Evolutionary conservation across 345 rosid species (phyloP).

Genomic region (Corchorus capsularis): DNA sequence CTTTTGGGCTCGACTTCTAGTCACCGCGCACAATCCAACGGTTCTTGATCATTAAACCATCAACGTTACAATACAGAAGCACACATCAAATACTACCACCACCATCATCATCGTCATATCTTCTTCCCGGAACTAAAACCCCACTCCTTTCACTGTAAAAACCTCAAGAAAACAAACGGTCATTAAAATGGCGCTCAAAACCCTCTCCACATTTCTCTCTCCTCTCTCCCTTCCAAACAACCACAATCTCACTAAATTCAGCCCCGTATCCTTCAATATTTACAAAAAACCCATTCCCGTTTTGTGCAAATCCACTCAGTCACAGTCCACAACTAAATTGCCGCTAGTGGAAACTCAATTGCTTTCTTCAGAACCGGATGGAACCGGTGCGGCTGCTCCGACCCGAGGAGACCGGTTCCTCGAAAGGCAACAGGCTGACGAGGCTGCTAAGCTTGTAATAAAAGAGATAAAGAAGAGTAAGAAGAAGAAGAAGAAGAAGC

Average conservation of each 20-base stretch:
- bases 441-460: conserved; percentile 54
- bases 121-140: neutral
- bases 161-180: conserved; percentile 12
- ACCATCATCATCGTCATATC: neutral
- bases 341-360: conserved; percentile 35
- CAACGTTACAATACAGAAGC: neutral
- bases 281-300: conserved; percentile 27
- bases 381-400: conserved; percentile 75
- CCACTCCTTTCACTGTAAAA: neutral
- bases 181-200: conserved; percentile 56
- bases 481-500: conserved; percentile 42
- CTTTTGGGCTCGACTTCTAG: neutral
- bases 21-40: neutral
- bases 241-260: conserved; percentile 30
- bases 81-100: neutral
- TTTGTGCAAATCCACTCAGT: conserved; percentile 43
- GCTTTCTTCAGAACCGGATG: conserved; percentile 42
- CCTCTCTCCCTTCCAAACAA: conserved; percentile 41
- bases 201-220: conserved; percentile 52
- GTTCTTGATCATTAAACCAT: neutral
- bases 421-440: conserved; percentile 56
- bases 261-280: conserved; percentile 34
- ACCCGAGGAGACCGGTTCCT: conserved; percentile 74
- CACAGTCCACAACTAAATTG: neutral
- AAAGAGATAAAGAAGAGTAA: conserved; percentile 50